These are phyloP conservation scores for Podospora bellae-mahoneyi DNA, from an alignment of 495 filamentous ascomycete genomes.

Conservation along the genomic window DNA sequence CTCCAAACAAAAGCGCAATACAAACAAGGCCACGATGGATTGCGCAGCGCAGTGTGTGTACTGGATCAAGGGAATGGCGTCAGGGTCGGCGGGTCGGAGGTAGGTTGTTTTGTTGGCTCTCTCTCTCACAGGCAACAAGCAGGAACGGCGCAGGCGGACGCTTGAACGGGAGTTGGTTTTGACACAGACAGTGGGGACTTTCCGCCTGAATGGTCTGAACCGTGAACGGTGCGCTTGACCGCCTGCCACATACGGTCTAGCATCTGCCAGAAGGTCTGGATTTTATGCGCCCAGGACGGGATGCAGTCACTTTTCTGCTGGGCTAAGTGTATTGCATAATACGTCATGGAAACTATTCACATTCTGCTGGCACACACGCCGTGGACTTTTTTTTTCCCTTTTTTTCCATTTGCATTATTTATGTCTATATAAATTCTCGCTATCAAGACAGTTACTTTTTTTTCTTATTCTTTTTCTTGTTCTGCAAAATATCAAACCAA, in stretches of 20 bases:
- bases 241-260: background rate
- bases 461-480: no score
- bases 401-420: no score
- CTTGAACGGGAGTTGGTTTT: slow-evolving; percentile 19
- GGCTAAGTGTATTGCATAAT: slow-evolving; percentile 3
- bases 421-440: no score
- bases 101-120: background rate
- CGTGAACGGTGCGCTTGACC: background rate
- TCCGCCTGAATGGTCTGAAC: background rate
- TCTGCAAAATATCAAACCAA: no score
- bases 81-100: background rate
- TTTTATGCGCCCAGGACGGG: background rate
- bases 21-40: background rate
- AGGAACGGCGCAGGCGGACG: background rate
- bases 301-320: slow-evolving; percentile 19
- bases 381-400: no score
- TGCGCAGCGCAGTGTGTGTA: background rate
- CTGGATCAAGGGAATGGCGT: background rate
- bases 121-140: background rate
- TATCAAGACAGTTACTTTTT: no score
- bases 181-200: slow-evolving; percentile 14
- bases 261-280: background rate
- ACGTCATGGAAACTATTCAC: slow-evolving; percentile 15
- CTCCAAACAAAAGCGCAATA: background rate
- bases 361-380: no score